Conservation (phyloP, 169 alveolate genomes). For the Plasmodium malariae region DNA sequence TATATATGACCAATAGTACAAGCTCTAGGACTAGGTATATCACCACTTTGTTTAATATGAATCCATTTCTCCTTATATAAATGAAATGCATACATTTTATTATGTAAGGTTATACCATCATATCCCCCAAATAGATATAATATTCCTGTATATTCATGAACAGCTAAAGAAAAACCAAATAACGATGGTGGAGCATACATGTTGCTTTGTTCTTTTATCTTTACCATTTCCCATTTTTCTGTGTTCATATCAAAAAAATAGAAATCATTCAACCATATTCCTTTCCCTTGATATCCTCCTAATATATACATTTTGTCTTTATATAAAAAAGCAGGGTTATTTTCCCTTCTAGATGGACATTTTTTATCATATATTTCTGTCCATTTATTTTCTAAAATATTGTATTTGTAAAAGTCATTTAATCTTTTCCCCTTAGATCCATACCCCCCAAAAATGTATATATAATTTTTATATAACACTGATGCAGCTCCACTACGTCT, state of each 20-base stretch:
- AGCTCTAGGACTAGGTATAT: constrained; percentile 35
- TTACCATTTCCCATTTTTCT: constrained; percentile 19
- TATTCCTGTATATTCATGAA: constrained; percentile 9
- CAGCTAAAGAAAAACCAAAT: constrained; percentile 38
- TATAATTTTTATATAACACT: constrained; percentile 45
- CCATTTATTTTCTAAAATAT: constrained; percentile 56
- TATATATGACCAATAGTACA: constrained; percentile 32
- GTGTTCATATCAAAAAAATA: constrained; percentile 23
- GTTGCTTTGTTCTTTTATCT: constrained; percentile 22
- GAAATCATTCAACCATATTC: constrained; percentile 41
- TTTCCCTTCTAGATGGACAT: constrained; percentile 33
- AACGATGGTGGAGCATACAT: constrained; percentile 20
- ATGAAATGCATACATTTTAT: constrained; percentile 35
- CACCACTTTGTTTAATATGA: constrained; percentile 30
- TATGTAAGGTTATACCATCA: constrained; percentile 22
- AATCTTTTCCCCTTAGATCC: constrained; percentile 25
- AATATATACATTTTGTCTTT: constrained; percentile 55
- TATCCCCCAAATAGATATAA: constrained; percentile 44
- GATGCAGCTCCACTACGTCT: constrained; percentile 44
- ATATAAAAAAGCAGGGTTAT: constrained; percentile 45
- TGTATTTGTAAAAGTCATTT: constrained; percentile 37
- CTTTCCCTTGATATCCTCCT: constrained; percentile 45
- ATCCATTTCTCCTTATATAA: constrained; percentile 32
- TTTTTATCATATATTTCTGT: background rate
- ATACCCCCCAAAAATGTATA: constrained; percentile 58